Conservation (phyloP, 257 asterid species). For the Marsdenia floribunda region DNA sequence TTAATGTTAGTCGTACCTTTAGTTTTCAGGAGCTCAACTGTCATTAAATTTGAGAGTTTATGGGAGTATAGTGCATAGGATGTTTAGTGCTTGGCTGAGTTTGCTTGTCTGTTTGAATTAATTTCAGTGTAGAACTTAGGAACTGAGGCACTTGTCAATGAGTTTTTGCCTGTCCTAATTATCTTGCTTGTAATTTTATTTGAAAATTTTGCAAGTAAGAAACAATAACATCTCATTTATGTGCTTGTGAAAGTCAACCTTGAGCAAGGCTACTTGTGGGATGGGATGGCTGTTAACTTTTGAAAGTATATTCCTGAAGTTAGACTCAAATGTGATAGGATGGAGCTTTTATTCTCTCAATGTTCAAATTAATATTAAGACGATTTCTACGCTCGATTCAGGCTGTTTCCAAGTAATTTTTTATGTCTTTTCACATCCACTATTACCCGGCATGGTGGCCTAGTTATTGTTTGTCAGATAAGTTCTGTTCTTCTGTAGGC, state of each 20-base stretch:
- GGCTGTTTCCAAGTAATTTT: not conserved
- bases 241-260: not conserved
- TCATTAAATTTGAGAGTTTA: constrained; percentile 1
- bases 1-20: not conserved
- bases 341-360: not conserved
- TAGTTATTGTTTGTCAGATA: not conserved
- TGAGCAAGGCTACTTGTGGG: not conserved
- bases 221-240: not conserved
- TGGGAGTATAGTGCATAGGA: not conserved
- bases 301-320: not conserved
- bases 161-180: not conserved
- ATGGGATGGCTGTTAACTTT: not conserved
- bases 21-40: not conserved
- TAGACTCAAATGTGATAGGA: not conserved
- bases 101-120: not conserved
- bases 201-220: not conserved
- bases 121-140: not conserved
- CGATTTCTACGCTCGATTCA: not conserved
- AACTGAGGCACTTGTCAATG: not conserved
- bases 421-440: not conserved
- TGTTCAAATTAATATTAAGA: not conserved
- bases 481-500: not conserved
- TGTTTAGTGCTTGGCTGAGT: not conserved
- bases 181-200: not conserved
- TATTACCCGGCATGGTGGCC: not conserved